A percentile compares a stretch with the other conserved stretches of the same genome.
These are phyloP conservation scores for Pythium scleroteichum DNA, from an alignment of 352 stramenopile genomes.

Conservation along the genomic window DNA sequence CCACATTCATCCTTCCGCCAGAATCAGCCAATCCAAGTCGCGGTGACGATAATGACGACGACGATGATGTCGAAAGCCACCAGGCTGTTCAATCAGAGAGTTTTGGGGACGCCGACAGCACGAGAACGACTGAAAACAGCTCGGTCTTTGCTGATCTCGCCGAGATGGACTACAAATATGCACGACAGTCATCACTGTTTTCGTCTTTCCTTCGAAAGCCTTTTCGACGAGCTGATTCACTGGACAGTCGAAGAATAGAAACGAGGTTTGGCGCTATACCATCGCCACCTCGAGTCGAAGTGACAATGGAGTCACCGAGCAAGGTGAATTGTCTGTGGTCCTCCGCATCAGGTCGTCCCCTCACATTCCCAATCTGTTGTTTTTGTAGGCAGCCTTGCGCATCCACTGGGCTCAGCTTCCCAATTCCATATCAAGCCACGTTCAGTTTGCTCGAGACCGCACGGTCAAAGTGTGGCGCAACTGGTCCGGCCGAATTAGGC, in stretches of 20 bases:
- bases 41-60: conserved; percentile 34
- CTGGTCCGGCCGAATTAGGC: conserved; percentile 53
- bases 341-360: no score
- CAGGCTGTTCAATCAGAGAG: conserved; percentile 73
- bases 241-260: conserved; percentile 44
- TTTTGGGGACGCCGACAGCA: conserved; percentile 75
- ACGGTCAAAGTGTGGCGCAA: conserved; percentile 83
- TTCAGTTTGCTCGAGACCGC: conserved; percentile 74
- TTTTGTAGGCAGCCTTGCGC: conserved; percentile 55
- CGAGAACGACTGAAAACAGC: conserved; percentile 68
- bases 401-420: conserved; percentile 58
- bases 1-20: conserved; percentile 35
- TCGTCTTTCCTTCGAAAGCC: conserved; percentile 68
- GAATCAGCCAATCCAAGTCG: conserved; percentile 25
- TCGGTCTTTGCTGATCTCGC: conserved; percentile 62
- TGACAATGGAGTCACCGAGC: conserved; percentile 49
- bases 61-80: conserved; percentile 70
- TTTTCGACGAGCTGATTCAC: conserved; percentile 58
- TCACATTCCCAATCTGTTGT: neutral
- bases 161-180: conserved; percentile 47
- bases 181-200: conserved; percentile 57
- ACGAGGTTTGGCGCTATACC: conserved; percentile 50
- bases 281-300: conserved; percentile 42
- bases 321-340: conserved; percentile 40
- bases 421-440: conserved; percentile 54